Base-by-base conservation (phyloP, 2,329 filamentous ascomycete genomes). In the Pseudogymnoascus sp. region DNA sequence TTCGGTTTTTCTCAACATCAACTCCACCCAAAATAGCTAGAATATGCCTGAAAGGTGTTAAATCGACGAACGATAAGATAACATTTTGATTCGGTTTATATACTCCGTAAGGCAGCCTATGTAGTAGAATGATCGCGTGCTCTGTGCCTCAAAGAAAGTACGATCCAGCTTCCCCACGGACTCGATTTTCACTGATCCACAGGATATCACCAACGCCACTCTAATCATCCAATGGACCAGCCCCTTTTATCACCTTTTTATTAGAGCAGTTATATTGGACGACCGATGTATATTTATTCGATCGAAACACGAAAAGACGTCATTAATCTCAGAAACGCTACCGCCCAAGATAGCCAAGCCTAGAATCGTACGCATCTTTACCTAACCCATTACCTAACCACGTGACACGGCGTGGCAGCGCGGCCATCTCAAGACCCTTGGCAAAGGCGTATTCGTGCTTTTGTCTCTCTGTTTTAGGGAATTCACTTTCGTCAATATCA, bases 381-480 rank as follows among this genome's bases (percentile, higher is more conserved):
- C 51, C 51, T 57, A 57, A 57, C 51, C n/a, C n/a, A 57, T 57
- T 57, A 57, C 51, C 51, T 57, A 57, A 57, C 51, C 51, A 57
- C 51, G 51, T 57, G 51, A 57, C 51, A 21, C 8, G 26, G 10
- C 2, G 1, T 18, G n/a, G 5, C 51, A 34, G n/a, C 51, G 1
- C 14, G n/a, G n/a, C 51, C 26, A 57, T 57, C 51, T 57, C 51
- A 57, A 57, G 51, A 57, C 26, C n/a, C 51, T 57, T 57, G 51
- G 26, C 51, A 4, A 12, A 31, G 51, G 10, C n/a, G 16, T 21
- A 21, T 21, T 57, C 10, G 29, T 34, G 51, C 2, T 18, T 57
- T 57, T 36, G 51, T 12, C 2, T 14, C 29, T 57, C 51, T 29
- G 2, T 34, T 57, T 57, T 57, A 14, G 51, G 51, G 29, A 57